A percentile compares a stretch with the other conserved stretches of the same genome.
Evolutionary conservation across 306 rosid genomes (phyloP).

Genomic region (Senna tora): DNA sequence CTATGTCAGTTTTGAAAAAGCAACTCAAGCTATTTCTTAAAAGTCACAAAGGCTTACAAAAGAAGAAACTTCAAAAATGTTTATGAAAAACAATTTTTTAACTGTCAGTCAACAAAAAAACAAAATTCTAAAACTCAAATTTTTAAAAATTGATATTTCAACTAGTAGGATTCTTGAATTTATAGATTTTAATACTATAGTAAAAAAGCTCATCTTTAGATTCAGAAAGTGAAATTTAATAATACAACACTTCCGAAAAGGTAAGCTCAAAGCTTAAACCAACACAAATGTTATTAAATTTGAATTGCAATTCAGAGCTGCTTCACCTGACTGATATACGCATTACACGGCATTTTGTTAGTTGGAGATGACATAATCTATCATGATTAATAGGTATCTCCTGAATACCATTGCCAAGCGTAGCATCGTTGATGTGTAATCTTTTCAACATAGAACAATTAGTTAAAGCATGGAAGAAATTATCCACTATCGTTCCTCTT

Average conservation of each 20-base stretch:
- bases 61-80: neutral
- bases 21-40: neutral
- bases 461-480: conserved; percentile 66
- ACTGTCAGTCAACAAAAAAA: no score
- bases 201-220: neutral
- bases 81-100: neutral
- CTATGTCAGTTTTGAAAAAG: neutral
- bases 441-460: conserved; percentile 64
- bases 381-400: conserved; percentile 79
- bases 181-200: neutral
- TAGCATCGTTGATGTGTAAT: conserved; percentile 70
- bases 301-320: neutral
- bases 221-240: neutral
- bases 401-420: conserved; percentile 73
- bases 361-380: conserved; percentile 65
- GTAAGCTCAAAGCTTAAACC: neutral
- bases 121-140: no score
- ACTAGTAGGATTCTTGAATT: no score
- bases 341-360: conserved; percentile 78
- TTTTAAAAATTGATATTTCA: no score
- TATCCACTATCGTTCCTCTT: conserved; percentile 63
- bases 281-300: no score
- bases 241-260: neutral
- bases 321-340: conserved; percentile 80
- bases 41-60: neutral